These are phyloP conservation scores for Dentipellis sp. DNA, from an alignment of 768 basidiomycete species.

Conservation along the genomic window DNA sequence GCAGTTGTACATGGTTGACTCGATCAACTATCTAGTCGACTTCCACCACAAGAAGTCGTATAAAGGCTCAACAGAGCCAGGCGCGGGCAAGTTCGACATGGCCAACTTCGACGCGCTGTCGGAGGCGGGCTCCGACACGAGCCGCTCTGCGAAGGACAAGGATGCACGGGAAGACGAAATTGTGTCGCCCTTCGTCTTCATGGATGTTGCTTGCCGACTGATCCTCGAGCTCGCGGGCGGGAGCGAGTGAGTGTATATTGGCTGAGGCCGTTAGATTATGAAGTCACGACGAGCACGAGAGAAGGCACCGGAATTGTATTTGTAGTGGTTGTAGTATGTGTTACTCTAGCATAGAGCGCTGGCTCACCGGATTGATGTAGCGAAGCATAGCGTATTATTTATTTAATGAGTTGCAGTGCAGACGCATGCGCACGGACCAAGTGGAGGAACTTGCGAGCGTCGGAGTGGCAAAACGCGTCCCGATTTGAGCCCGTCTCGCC, in stretches of 20 bases:
- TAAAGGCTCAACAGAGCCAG: constrained; percentile 57
- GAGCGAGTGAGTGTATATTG: constrained; percentile 26
- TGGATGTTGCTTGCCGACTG: constrained; percentile 90
- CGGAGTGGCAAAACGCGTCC: background rate
- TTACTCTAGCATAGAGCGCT: background rate
- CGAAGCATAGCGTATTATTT: too few relatives aligned
- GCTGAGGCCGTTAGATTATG: background rate
- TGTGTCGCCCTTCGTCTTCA: constrained; percentile 86
- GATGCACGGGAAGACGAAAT: constrained; percentile 52
- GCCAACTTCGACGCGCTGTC: constrained; percentile 38
- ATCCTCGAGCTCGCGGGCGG: constrained; percentile 89
- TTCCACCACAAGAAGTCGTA: constrained; percentile 98
- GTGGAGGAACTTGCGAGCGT: background rate
- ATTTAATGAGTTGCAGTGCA: too few relatives aligned
- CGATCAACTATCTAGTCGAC: constrained; percentile 93
- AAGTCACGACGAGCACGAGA: background rate
- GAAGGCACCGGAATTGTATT: too few relatives aligned
- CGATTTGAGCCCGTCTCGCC: background rate
- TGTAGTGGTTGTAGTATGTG: too few relatives aligned
- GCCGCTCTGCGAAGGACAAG: constrained; percentile 46
- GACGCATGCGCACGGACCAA: background rate
- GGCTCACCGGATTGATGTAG: too few relatives aligned
- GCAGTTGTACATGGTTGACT: constrained; percentile 94
- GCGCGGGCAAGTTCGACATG: constrained; percentile 67
- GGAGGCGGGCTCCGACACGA: constrained; percentile 47